Base-by-base conservation (phyloP, 1,284 basidiomycete species). In the Sphaerobolus stellatus region DNA sequence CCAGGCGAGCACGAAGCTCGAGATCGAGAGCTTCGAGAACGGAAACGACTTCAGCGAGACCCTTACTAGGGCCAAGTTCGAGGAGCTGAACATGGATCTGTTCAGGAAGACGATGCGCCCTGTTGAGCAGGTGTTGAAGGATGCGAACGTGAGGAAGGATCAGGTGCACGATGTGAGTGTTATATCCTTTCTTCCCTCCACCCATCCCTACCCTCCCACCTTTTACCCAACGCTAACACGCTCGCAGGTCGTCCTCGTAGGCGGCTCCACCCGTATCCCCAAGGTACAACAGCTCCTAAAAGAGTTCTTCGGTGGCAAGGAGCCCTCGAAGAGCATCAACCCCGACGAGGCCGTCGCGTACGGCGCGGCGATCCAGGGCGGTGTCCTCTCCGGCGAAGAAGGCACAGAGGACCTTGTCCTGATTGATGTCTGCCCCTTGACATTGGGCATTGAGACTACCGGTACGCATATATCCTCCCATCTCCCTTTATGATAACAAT, bases 101-200 rank as follows among this genome's bases (percentile, higher is more conserved):
- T 98, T 99, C 91, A 84, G 94, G 68, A 95, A 95, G 84, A 98
- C 96, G 41, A 94, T 99, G 92, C 96, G 96, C 83, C 96, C 96
- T 62, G 96, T 99, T 62, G 94, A 98, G 76, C 95, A 98, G 76
- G 96, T 98, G 33, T 81, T 98, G 67, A 98, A 98, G 86, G 96
- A 99, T 69, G 90, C 96, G 61, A 88, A 89, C 66, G 89, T 98
- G 70, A 96, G 95, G 85, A 98, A 98, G 85, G 94, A 98, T 64
- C 91, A 96, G 65, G 76, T 99, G 57, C 86, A 97, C 67, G 96
- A 98, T 76, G 89, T 90, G 58, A 54, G 81, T 68, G 1, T 1
- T 40, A n/a, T n/a, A n/a, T n/a, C n/a, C n/a, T 50, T 27, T 18
- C 11, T 30, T 8, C 18, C 29, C 34, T 5, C 28, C 36, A 13